Percentiles rank a stretch among this genome's conserved stretches.
These are phyloP conservation scores for Trichoderma sp. DNA, from an alignment of 2,329 filamentous ascomycete species.

Conservation along the genomic window DNA sequence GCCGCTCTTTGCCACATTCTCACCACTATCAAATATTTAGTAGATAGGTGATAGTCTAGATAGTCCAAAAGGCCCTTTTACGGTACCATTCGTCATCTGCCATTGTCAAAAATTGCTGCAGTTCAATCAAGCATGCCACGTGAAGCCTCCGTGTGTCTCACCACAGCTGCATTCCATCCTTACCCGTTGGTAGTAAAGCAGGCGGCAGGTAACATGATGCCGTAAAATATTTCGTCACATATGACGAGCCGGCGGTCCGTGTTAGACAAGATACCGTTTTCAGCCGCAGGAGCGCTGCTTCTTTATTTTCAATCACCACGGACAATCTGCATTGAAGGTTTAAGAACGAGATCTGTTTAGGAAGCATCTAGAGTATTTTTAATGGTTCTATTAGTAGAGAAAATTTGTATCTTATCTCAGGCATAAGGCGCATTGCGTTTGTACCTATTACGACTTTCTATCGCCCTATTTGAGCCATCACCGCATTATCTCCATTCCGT, in stretches of 20 bases:
- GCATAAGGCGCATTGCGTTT: not conserved
- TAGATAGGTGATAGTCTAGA: not conserved
- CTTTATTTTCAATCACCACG: not conserved
- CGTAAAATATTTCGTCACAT: not conserved
- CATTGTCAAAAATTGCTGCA: not conserved
- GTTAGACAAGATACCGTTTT: not conserved
- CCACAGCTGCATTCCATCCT: conserved; percentile 4
- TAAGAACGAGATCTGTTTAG: not conserved
- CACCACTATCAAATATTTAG: not conserved
- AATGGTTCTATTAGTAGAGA: not conserved
- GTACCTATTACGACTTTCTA: not conserved
- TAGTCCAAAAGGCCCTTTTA: not conserved
- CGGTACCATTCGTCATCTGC: not conserved
- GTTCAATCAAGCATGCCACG: conserved; percentile 18
- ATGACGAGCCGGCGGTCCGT: not conserved
- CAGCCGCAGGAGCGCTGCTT: not conserved
- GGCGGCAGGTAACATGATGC: not conserved
- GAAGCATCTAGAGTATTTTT: conserved; percentile 3
- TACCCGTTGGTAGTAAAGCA: not conserved
- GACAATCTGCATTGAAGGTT: not conserved
- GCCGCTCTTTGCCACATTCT: conserved; percentile 3
- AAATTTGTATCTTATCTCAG: not conserved
- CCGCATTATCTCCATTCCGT: not conserved
- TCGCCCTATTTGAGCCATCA: not conserved
- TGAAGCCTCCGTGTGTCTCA: conserved; percentile 11